phyloP scores from a whole-genome alignment of 495 filamentous ascomycete species.

The Penicillium cataractarum region DNA sequence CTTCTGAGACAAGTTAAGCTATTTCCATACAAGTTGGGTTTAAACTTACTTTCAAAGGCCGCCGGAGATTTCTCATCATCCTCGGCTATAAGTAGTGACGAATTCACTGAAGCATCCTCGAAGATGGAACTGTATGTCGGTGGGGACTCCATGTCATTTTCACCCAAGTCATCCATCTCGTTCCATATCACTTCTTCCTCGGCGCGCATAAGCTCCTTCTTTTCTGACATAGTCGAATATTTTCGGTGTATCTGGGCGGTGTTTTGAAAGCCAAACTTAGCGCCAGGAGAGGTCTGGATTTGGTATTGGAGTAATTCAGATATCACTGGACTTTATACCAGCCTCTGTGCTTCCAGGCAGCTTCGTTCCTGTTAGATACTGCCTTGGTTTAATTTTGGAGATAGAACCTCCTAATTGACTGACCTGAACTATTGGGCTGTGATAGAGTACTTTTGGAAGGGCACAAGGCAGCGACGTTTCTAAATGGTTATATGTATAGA shows the following conservation, averaged over 20 bases:
- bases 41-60: not conserved
- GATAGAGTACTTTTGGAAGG: not conserved
- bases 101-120: not conserved
- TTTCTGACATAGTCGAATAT: conserved; percentile 1
- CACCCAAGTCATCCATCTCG: not conserved
- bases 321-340: not conserved
- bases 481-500: not conserved
- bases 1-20: not conserved
- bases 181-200: not conserved
- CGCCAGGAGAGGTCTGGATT: not conserved
- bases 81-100: not conserved
- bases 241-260: too few species aligned
- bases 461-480: not conserved
- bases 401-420: not conserved
- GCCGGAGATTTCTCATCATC: not conserved
- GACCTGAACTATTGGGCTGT: not conserved
- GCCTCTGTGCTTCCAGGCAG: not conserved
- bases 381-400: not conserved
- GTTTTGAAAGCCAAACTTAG: not conserved
- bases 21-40: not conserved
- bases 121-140: conserved; percentile 2
- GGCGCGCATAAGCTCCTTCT: not conserved
- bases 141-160: not conserved
- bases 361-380: not conserved
- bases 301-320: not conserved